phyloP scores from a whole-genome alignment of 108 stramenopile genomes.

The Skeletonema tropicum region DNA sequence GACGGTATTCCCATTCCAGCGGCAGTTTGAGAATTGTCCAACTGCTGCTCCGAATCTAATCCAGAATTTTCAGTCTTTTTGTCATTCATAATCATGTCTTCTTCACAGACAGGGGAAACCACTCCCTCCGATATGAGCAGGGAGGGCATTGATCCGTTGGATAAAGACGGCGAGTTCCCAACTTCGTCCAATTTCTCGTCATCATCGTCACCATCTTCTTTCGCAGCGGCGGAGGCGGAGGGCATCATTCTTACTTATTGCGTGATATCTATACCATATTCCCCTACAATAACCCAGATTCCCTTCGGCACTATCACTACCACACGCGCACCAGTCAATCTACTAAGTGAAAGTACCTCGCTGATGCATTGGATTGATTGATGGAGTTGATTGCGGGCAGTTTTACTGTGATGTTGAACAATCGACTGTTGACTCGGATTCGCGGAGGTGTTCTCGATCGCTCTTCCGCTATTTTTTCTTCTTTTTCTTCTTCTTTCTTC shows the following conservation, averaged over 20 bases:
- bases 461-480: too few relatives aligned
- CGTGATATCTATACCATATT: too few relatives aligned
- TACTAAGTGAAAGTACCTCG: too few relatives aligned
- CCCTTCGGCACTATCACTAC: too few relatives aligned
- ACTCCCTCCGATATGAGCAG: slow-evolving; percentile 10
- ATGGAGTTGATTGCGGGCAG: too few relatives aligned
- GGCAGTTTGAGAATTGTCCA: neutral
- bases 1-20: neutral
- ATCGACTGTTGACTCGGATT: too few relatives aligned
- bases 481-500: too few relatives aligned
- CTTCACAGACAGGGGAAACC: slow-evolving; percentile 1
- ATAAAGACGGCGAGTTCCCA: neutral
- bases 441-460: too few relatives aligned
- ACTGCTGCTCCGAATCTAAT: neutral
- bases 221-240: neutral
- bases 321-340: too few relatives aligned
- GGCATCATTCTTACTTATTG: neutral
- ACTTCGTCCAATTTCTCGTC: neutral
- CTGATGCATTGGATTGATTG: too few relatives aligned
- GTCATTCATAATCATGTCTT: neutral
- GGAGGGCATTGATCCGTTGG: slow-evolving; percentile 5
- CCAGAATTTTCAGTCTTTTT: neutral
- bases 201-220: neutral
- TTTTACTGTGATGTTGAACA: too few relatives aligned
- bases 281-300: too few relatives aligned